phyloP scores from a whole-genome alignment of 805 yeast species.

The Schizosaccharomyces pombe region DNA sequence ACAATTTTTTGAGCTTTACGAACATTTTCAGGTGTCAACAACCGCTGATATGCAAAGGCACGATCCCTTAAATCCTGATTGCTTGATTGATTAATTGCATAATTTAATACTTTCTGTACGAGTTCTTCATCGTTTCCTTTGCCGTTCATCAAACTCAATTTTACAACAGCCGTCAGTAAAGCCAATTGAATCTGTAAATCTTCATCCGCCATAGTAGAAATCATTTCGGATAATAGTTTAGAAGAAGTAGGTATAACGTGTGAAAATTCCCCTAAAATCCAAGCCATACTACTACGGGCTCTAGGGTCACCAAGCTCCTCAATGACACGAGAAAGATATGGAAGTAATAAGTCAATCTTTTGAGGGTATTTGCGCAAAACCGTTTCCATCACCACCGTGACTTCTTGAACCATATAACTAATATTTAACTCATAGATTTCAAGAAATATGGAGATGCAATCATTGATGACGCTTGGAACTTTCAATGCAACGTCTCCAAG shows the following conservation, averaged over 20 bases:
- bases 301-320: slow-evolving; percentile 51
- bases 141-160: slow-evolving; percentile 29
- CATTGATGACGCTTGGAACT: slow-evolving; percentile 33
- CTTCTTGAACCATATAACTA: slow-evolving; percentile 58
- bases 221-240: slow-evolving; percentile 21
- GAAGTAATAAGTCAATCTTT: slow-evolving; percentile 24
- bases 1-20: slow-evolving; percentile 27
- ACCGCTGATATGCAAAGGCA: slow-evolving; percentile 67
- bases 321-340: slow-evolving; percentile 21
- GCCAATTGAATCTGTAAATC: slow-evolving; percentile 52
- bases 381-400: slow-evolving; percentile 50
- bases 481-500: slow-evolving; percentile 75
- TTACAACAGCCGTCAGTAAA: slow-evolving; percentile 49
- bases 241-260: slow-evolving; percentile 23
- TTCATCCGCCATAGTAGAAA: slow-evolving; percentile 33
- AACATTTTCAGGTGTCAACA: slow-evolving; percentile 29
- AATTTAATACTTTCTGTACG: slow-evolving; percentile 34
- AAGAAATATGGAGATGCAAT: slow-evolving; percentile 39
- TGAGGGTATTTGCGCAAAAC: slow-evolving; percentile 56
- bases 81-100: slow-evolving; percentile 49
- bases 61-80: slow-evolving; percentile 75
- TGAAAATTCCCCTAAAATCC: slow-evolving; percentile 65
- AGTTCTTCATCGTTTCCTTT: slow-evolving; percentile 24
- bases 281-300: slow-evolving; percentile 50
- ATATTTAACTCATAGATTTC: slow-evolving; percentile 41